Evolutionary conservation across 192 early-diverging fungal species (phyloP).

Genomic region (Linnemannia exigua): DNA sequence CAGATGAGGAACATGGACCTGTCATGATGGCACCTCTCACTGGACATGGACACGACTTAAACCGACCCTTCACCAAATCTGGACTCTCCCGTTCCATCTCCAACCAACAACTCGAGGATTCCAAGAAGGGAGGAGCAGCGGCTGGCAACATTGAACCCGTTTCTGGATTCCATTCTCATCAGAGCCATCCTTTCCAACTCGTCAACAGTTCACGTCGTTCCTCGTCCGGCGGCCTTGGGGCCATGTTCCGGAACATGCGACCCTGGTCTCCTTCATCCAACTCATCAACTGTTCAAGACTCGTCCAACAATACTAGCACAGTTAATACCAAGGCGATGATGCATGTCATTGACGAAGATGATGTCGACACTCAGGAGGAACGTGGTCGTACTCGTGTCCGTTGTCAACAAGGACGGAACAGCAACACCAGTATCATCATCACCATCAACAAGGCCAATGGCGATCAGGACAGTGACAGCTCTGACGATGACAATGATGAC

Average conservation of each 20-base stretch:
- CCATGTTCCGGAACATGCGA: slow-evolving; percentile 13
- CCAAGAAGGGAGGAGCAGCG: not conserved
- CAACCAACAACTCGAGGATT: not conserved
- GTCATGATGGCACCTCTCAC: not conserved
- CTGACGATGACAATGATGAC: not conserved
- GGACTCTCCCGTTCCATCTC: not conserved
- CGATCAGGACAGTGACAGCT: not conserved
- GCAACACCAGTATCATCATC: not conserved
- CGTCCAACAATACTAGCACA: not conserved
- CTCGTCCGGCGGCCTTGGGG: not conserved
- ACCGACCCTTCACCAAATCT: not conserved
- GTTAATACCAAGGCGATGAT: not conserved
- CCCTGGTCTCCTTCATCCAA: not conserved
- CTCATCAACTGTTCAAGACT: not conserved
- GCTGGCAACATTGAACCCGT: not conserved
- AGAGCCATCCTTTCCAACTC: slow-evolving; percentile 16
- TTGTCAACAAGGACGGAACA: not conserved
- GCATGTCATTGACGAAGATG: slow-evolving; percentile 10
- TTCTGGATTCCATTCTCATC: slow-evolving; percentile 2
- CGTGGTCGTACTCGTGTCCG: not conserved
- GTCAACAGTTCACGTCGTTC: not conserved
- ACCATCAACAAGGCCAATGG: not conserved
- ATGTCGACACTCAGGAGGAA: not conserved
- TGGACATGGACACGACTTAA: not conserved
- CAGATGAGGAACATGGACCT: slow-evolving; percentile 16